These are phyloP conservation scores for Artemisia annua DNA, from an alignment of 129 eudicot genomes.

Conservation along the genomic window DNA sequence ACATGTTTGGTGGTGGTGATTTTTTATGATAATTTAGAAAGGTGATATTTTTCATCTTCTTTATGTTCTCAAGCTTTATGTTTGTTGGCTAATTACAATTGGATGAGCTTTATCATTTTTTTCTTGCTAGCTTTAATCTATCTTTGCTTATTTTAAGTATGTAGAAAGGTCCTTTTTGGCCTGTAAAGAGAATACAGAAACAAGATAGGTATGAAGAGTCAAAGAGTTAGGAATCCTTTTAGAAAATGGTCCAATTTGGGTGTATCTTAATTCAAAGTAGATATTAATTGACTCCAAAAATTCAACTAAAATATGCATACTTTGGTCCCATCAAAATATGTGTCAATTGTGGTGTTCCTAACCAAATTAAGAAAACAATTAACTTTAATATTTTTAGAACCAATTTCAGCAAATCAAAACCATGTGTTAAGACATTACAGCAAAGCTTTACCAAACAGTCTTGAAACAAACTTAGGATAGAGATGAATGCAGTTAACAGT, in stretches of 20 bases:
- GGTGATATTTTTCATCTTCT: slow-evolving; percentile 1
- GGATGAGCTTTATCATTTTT: background rate
- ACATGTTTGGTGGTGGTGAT: slow-evolving; percentile 29
- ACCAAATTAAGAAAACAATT: slow-evolving; percentile 2
- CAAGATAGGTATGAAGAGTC: background rate
- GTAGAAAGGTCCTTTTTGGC: slow-evolving; percentile 12
- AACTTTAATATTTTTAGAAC: background rate
- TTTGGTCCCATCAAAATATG: slow-evolving; percentile 30
- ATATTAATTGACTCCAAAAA: slow-evolving; percentile 20
- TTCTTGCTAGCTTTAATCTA: background rate
- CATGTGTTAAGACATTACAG: background rate
- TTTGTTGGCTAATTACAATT: background rate
- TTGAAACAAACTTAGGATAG: too few relatives aligned
- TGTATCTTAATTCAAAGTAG: slow-evolving; percentile 19
- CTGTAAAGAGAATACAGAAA: background rate
- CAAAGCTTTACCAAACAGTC: too few relatives aligned
- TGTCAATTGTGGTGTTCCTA: slow-evolving; percentile 29
- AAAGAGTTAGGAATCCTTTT: background rate
- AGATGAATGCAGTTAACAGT: too few relatives aligned
- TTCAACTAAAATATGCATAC: slow-evolving; percentile 19
- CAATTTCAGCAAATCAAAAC: background rate
- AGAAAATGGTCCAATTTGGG: slow-evolving; percentile 27
- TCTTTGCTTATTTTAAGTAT: background rate
- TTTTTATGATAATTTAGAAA: background rate
- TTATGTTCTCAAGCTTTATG: background rate